Conservation (phyloP, 1,139 yeast species). For the Protomyces pachydermus region DNA sequence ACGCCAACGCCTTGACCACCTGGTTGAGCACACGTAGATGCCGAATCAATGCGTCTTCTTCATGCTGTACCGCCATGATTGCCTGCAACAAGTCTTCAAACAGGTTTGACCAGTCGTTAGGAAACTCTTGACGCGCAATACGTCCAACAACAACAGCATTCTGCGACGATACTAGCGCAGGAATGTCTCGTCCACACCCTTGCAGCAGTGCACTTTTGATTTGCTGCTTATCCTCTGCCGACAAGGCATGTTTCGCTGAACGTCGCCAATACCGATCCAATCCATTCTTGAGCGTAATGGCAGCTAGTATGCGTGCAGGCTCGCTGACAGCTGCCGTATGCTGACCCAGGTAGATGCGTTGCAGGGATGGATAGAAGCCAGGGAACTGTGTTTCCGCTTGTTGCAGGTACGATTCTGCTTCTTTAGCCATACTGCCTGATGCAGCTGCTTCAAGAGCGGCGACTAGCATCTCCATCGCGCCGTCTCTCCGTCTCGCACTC, state of each 20-base stretch:
- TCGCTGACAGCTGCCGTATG: slow-evolving; percentile 46
- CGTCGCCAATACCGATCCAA: slow-evolving; percentile 78
- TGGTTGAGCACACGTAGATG: slow-evolving; percentile 66
- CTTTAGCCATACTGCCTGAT: not conserved
- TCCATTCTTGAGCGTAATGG: slow-evolving; percentile 84
- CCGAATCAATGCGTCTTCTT: slow-evolving; percentile 56
- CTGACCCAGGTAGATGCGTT: slow-evolving; percentile 55
- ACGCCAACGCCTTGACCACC: slow-evolving; percentile 63
- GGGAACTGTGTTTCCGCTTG: slow-evolving; percentile 9
- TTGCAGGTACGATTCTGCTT: slow-evolving; percentile 1
- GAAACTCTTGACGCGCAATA: slow-evolving; percentile 79
- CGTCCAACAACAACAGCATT: slow-evolving; percentile 77
- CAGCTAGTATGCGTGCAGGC: slow-evolving; percentile 76
- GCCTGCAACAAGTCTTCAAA: slow-evolving; percentile 49
- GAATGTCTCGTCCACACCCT: slow-evolving; percentile 61
- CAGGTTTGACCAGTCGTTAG: slow-evolving; percentile 74
- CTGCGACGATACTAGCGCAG: slow-evolving; percentile 62
- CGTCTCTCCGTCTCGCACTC: not conserved
- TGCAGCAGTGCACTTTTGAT: slow-evolving; percentile 59
- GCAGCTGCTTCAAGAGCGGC: not conserved
- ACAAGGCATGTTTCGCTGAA: slow-evolving; percentile 53
- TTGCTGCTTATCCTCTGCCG: slow-evolving; percentile 61
- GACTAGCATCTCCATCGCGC: not conserved
- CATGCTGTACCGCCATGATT: slow-evolving; percentile 32
- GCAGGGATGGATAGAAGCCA: slow-evolving; percentile 51